These are phyloP conservation scores for Vachellia pachyceras DNA, from an alignment of 306 rosid species.

Conservation along the genomic window DNA sequence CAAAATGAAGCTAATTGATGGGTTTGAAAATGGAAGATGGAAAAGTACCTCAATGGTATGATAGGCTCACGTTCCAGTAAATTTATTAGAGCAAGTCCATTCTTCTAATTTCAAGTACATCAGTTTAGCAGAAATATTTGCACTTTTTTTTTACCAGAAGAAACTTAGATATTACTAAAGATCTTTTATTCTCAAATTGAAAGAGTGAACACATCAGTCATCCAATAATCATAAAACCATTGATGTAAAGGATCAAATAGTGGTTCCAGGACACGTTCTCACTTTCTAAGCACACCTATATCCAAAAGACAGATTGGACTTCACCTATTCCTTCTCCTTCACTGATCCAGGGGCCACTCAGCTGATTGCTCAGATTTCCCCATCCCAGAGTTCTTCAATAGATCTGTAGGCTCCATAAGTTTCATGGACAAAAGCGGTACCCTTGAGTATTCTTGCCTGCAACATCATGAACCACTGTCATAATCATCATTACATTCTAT, in stretches of 20 bases:
- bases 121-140: neutral
- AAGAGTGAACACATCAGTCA: neutral
- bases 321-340: constrained; percentile 12
- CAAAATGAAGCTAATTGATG: neutral
- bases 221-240: neutral
- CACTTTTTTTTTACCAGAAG: neutral
- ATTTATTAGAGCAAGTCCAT: neutral
- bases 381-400: constrained; percentile 82
- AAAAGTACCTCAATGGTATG: neutral
- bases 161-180: neutral
- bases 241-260: neutral
- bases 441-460: constrained; percentile 72
- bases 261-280: neutral
- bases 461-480: constrained; percentile 30
- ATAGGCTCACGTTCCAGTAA: neutral
- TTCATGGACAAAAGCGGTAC: constrained; percentile 53
- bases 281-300: too few species aligned
- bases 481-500: constrained; percentile 16
- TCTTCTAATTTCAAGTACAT: neutral
- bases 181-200: too few species aligned
- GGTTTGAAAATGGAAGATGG: neutral
- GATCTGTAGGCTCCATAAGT: constrained; percentile 61
- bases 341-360: neutral
- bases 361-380: constrained; percentile 60
- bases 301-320: too few species aligned